Conservation (phyloP, 257 asterid genomes). For the Lavandula angustifolia region DNA sequence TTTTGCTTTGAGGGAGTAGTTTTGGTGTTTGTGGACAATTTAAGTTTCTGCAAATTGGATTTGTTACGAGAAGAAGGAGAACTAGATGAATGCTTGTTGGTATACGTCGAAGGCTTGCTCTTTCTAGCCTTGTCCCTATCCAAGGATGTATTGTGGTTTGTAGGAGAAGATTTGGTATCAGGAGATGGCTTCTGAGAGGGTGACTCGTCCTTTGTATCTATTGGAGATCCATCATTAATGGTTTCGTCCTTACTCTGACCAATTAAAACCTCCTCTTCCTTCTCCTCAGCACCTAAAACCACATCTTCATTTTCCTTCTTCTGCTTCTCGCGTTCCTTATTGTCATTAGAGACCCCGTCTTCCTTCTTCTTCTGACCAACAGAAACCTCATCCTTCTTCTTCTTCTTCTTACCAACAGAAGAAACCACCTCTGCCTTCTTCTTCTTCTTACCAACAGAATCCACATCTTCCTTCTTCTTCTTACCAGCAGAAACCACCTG, state of each 20-base stretch:
- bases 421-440: neutral
- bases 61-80: conserved; percentile 33
- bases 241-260: conserved; percentile 1
- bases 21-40: conserved; percentile 31
- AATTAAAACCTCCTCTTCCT: neutral
- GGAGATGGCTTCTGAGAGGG: conserved; percentile 32
- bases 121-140: conserved; percentile 32
- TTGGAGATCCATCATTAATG: conserved; percentile 23
- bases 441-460: neutral
- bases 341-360: neutral
- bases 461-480: neutral
- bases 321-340: no score
- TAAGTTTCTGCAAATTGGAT: conserved; percentile 36
- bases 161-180: conserved; percentile 33
- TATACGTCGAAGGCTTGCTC: conserved; percentile 20
- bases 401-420: neutral
- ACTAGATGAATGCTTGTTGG: conserved; percentile 24
- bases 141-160: conserved; percentile 34
- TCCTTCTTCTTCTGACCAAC: neutral
- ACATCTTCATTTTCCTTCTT: conserved; percentile 6
- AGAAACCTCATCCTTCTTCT: neutral
- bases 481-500: neutral
- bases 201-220: conserved; percentile 19
- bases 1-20: conserved; percentile 24
- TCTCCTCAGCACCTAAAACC: neutral